Percentiles rank a stretch among this genome's conserved stretches.
phyloP scores from a whole-genome alignment of 768 basidiomycete species.

The Lactarius pseudohatsudake region DNA sequence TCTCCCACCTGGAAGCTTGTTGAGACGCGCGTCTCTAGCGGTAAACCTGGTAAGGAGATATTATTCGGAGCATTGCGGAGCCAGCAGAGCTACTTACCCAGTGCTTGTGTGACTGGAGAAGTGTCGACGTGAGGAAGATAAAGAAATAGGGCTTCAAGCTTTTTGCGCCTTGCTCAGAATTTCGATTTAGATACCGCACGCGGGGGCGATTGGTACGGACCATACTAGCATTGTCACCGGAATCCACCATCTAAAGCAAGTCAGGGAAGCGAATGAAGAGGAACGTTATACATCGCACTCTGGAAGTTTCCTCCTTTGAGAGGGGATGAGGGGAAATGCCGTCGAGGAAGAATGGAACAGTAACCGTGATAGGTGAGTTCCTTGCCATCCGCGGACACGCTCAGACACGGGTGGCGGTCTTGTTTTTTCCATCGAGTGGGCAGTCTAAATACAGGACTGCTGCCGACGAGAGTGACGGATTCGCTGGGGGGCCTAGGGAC shows the following conservation, averaged over 20 bases:
- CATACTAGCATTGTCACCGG: constrained; percentile 55
- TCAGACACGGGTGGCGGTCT: constrained; percentile 56
- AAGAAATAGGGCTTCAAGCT: constrained; percentile 52
- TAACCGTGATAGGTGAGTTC: constrained; percentile 72
- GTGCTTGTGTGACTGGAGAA: constrained; percentile 69
- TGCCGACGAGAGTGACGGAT: constrained; percentile 26
- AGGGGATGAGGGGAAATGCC: constrained; percentile 2
- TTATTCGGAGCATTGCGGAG: constrained; percentile 7
- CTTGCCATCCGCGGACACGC: constrained; percentile 66
- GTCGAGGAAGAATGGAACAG: constrained; percentile 20
- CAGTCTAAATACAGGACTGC: constrained; percentile 47
- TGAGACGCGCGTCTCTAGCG: constrained; percentile 59
- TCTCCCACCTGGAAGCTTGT: constrained; percentile 82
- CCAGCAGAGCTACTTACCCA: constrained; percentile 51
- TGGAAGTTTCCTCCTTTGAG: constrained; percentile 16
- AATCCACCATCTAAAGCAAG: constrained; percentile 21
- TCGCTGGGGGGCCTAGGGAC: constrained; percentile 23
- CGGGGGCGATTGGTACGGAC: constrained; percentile 71
- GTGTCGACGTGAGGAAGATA: constrained; percentile 28
- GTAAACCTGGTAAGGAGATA: constrained; percentile 53
- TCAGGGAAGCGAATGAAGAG: constrained; percentile 7
- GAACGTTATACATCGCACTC: constrained; percentile 18
- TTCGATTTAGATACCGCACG: constrained; percentile 86
- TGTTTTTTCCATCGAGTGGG: constrained; percentile 82
- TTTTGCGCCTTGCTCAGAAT: constrained; percentile 77